Base-by-base conservation (phyloP, 2,329 filamentous ascomycete species). In the Trichoderma gracile region DNA sequence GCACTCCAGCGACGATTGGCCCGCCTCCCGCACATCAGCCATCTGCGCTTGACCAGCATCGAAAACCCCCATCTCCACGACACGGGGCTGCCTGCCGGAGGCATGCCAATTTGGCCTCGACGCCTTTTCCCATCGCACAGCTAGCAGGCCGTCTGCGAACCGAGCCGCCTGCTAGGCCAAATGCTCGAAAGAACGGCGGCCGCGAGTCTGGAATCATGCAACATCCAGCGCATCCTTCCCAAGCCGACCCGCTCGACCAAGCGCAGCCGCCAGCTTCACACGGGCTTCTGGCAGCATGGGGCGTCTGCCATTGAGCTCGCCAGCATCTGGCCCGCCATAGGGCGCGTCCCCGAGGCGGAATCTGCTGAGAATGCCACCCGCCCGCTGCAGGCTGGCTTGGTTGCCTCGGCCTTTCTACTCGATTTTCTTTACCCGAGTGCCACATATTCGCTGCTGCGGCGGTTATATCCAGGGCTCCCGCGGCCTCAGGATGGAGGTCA, bases 141-240 rank as follows among this genome's bases (percentile, higher is more conserved):
- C 56, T 60, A 46, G 55, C 47, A 47, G 56, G 55, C 23, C 14
- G 40, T 57, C 59, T 40, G 57, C 42, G 52, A 52, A 38, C 46
- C 53, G 50, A 57, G 58, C 23, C 38, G 63, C 27, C 64, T 53
- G 52, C 38, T 64, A 64, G 65, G 65, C 62, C 78, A 77, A 74
- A 85, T 86, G 83, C 81, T 86, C 71, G 84, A 86, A 78, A 81
- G 83, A 79, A 84, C 83, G 64, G 82, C 82, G 46, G 82, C 82
- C 45, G 79, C 80, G 67, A 79, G 78, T 74, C 75, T 86, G 75
- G 84, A 86, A 80, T 80, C 83, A 74, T 81, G 82, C 77, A 78
- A 78, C 69, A 77, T 86, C 73, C 81, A 82, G 73, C 79, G 82
- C 74, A 78, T 83, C 67, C 76, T 85, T 63, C 79, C 80, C 23